Percentiles rank a stretch among this genome's conserved stretches.
phyloP scores from a whole-genome alignment of 2,329 filamentous ascomycete species.

The Lizonia empirigonia region DNA sequence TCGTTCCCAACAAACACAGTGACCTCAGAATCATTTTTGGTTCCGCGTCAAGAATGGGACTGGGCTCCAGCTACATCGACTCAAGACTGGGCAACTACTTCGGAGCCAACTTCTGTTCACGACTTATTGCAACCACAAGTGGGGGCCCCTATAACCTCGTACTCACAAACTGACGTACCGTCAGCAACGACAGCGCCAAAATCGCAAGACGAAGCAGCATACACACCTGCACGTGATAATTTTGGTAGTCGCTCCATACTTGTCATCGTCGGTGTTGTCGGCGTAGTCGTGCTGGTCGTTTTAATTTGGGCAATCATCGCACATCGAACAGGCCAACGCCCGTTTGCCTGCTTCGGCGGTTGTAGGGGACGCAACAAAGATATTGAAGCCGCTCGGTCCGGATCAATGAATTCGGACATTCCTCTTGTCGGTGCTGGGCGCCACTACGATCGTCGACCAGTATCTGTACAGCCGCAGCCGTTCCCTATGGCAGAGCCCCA shows the following conservation, averaged over 20 bases:
- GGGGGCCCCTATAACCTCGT: neutral
- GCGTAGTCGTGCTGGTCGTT: neutral
- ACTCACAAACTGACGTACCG: neutral
- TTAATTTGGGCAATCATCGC: slow-evolving; percentile 2
- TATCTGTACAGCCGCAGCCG: neutral
- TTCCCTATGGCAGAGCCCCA: neutral
- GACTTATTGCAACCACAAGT: neutral
- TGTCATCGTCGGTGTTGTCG: neutral
- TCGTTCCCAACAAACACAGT: neutral
- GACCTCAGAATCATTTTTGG: neutral
- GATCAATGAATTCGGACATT: neutral
- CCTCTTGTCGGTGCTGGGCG: slow-evolving; percentile 1
- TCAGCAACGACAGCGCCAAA: neutral
- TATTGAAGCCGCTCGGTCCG: neutral
- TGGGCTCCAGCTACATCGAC: neutral
- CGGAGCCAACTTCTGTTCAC: neutral
- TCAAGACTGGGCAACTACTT: neutral
- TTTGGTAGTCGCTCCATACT: neutral
- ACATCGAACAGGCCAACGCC: neutral
- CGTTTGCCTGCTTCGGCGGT: neutral
- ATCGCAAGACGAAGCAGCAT: neutral
- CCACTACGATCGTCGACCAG: neutral
- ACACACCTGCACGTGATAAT: neutral
- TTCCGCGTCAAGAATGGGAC: neutral
- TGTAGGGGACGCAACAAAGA: neutral